These are phyloP conservation scores for Coccomyxa sp. DNA, from an alignment of 139 green algal species.

Conservation along the genomic window DNA sequence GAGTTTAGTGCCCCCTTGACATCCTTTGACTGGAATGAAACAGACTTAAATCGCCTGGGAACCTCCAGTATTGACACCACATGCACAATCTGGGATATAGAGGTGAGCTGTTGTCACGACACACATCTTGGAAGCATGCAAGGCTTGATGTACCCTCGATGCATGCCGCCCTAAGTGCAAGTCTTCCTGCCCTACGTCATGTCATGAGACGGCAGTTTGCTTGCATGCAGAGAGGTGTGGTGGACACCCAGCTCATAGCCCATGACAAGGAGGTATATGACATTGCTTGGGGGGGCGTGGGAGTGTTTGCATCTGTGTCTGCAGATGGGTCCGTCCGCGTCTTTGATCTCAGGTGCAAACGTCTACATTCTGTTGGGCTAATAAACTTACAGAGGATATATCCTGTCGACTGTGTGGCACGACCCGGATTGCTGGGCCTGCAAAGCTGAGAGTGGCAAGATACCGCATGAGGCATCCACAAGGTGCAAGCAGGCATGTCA, in stretches of 20 bases:
- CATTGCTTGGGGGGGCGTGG: conserved; percentile 92
- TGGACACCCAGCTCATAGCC: conserved; percentile 92
- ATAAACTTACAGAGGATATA: too few species aligned
- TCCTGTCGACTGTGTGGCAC: too few species aligned
- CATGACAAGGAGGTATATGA: conserved; percentile 98
- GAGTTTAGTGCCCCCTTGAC: conserved; percentile 93
- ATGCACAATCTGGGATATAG: conserved; percentile 97
- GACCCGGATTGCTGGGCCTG: too few species aligned
- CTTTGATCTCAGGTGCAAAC: conserved; percentile 89
- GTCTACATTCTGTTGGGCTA: neutral
- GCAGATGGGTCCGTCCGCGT: conserved; percentile 93
- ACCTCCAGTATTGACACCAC: conserved; percentile 96
- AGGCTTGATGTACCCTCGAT: neutral
- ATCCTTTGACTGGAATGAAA: conserved; percentile 98
- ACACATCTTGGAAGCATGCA: too few species aligned
- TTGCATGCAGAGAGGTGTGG: conserved; percentile 54
- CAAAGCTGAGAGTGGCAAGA: too few species aligned
- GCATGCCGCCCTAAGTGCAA: neutral
- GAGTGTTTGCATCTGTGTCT: conserved; percentile 94
- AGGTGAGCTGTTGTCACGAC: too few species aligned
- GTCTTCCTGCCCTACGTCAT: neutral
- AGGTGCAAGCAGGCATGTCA: neutral
- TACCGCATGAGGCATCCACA: too few species aligned
- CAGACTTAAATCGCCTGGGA: conserved; percentile 76
- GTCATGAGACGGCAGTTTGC: neutral